Percentiles rank a stretch among this genome's conserved stretches.
These are phyloP conservation scores for Globisporangium recalcitrans DNA, from an alignment of 352 stramenopile species.

Conservation along the genomic window DNA sequence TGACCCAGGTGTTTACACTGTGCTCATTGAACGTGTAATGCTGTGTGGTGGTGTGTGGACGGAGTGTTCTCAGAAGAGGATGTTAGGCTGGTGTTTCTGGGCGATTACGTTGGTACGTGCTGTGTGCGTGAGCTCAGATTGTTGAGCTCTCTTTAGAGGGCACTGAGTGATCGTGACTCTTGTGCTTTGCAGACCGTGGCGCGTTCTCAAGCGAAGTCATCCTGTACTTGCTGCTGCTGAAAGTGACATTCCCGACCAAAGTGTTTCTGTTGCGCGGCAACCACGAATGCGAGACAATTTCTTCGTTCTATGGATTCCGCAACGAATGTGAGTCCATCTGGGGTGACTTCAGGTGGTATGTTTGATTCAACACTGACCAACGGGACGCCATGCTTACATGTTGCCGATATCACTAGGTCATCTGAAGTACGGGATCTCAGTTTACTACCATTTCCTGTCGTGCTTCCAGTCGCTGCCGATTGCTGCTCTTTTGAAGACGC, in stretches of 20 bases:
- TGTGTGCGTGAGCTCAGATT: neutral
- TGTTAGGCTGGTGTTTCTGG: slow-evolving; percentile 62
- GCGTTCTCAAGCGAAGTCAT: slow-evolving; percentile 83
- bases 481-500: slow-evolving; percentile 43
- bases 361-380: neutral
- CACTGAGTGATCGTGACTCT: neutral
- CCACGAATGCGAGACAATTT: slow-evolving; percentile 84
- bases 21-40: neutral
- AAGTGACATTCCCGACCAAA: slow-evolving; percentile 50
- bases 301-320: slow-evolving; percentile 81
- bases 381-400: neutral
- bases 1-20: neutral
- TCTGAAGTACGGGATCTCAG: slow-evolving; percentile 74
- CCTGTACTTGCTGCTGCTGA: slow-evolving; percentile 70
- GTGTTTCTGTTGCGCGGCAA: slow-evolving; percentile 73
- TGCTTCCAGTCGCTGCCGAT: slow-evolving; percentile 76
- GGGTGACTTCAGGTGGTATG: neutral
- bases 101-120: slow-evolving; percentile 65
- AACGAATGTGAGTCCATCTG: slow-evolving; percentile 48
- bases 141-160: too few species aligned
- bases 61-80: slow-evolving; percentile 27
- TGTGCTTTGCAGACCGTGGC: slow-evolving; percentile 41
- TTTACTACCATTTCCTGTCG: slow-evolving; percentile 77
- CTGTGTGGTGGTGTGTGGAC: neutral
- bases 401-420: slow-evolving; percentile 23